Conservation (phyloP, 352 stramenopile species). For the Phytophthora pisi region DNA sequence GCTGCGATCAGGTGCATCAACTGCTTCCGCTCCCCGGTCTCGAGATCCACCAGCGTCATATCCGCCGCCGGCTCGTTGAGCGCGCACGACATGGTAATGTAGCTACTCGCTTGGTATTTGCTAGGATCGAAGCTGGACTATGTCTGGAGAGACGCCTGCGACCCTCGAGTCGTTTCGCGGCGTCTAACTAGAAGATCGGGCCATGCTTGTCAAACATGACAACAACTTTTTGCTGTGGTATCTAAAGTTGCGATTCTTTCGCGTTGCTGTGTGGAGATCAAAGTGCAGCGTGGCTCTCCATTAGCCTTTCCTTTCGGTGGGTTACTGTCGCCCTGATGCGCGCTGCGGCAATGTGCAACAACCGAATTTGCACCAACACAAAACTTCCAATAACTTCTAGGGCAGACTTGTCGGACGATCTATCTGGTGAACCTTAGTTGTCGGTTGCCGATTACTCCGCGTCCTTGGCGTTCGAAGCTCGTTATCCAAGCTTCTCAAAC, state of each 20-base stretch:
- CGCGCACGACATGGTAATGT: slow-evolving; percentile 47
- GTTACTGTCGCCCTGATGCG: background rate
- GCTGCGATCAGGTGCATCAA: slow-evolving; percentile 42
- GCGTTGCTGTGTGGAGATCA: background rate
- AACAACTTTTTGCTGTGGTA: background rate
- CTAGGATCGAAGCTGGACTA: background rate
- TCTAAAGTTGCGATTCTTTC: background rate
- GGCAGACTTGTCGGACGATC: too few relatives aligned
- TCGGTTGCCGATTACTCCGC: too few relatives aligned
- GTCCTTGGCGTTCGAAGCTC: too few relatives aligned
- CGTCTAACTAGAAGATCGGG: background rate
- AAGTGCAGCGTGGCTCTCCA: background rate
- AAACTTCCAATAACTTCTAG: too few relatives aligned
- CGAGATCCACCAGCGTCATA: slow-evolving; percentile 55
- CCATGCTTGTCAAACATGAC: background rate
- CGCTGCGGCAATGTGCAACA: too few relatives aligned
- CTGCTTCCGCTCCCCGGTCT: slow-evolving; percentile 45
- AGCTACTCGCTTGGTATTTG: background rate
- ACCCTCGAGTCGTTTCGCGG: slow-evolving; percentile 12
- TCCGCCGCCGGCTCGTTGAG: slow-evolving; percentile 58
- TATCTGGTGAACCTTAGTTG: too few relatives aligned
- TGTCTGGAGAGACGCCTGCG: slow-evolving; percentile 7
- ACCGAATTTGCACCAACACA: too few relatives aligned
- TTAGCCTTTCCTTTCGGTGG: background rate
- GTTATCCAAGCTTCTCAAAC: too few relatives aligned